Evolutionary conservation across 2,329 filamentous ascomycete species (phyloP).

Genomic region (Hymenoscyphus fraxineus): DNA sequence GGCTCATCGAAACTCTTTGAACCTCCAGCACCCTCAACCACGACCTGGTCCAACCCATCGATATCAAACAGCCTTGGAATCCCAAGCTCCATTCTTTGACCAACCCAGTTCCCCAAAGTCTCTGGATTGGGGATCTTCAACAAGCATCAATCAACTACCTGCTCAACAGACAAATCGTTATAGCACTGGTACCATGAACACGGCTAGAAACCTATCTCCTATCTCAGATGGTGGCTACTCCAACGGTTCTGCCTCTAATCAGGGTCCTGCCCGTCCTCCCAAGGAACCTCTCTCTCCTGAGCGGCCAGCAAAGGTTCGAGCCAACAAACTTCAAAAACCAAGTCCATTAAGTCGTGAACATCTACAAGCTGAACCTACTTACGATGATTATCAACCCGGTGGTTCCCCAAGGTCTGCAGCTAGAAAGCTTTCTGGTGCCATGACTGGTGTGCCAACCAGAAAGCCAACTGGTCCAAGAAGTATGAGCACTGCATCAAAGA

Average conservation of each 20-base stretch:
- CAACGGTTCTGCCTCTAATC: constrained; percentile 34
- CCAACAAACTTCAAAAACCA: constrained; percentile 50
- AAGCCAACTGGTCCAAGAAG: constrained; percentile 36
- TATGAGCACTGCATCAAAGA: constrained; percentile 31
- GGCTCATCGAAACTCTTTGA: constrained; percentile 75
- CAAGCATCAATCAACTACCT: constrained; percentile 50
- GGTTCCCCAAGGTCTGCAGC: constrained; percentile 28
- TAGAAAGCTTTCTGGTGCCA: constrained; percentile 24
- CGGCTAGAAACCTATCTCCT: constrained; percentile 28
- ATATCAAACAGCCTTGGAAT: constrained; percentile 70
- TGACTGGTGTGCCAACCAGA: constrained; percentile 30
- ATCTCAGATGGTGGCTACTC: constrained; percentile 33
- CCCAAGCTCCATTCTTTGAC: constrained; percentile 66
- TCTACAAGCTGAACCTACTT: constrained; percentile 24
- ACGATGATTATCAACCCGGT: constrained; percentile 22
- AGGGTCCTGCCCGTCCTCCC: constrained; percentile 53
- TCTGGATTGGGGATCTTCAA: constrained; percentile 60
- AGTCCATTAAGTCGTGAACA: constrained; percentile 56
- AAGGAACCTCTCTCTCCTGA: constrained; percentile 56
- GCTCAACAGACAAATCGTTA: constrained; percentile 52
- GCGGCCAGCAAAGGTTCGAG: constrained; percentile 45
- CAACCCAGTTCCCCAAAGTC: constrained; percentile 55
- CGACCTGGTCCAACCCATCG: constrained; percentile 69
- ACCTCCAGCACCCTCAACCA: constrained; percentile 76
- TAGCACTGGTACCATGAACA: constrained; percentile 32